Percentiles rank a stretch among this genome's conserved stretches.
Conservation (phyloP, 495 filamentous ascomycete genomes). For the Penicillium dipodomyicola region DNA sequence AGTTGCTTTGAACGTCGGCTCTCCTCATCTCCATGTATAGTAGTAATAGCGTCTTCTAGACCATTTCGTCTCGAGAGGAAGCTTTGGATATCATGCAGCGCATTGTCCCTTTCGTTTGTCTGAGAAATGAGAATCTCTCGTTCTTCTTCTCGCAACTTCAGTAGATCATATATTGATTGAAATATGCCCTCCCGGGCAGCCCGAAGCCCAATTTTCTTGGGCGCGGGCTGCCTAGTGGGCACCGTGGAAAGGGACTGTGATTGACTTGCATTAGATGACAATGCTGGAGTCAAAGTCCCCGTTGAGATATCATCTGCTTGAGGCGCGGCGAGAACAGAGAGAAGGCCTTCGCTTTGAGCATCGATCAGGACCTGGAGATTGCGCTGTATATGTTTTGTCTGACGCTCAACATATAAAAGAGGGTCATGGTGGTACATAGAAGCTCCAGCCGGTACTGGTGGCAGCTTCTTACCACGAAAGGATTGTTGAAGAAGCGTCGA, state of each 20-base stretch:
- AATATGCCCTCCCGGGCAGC: constrained; percentile 70
- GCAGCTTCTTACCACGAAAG: constrained; percentile 25
- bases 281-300: constrained; percentile 47
- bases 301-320: constrained; percentile 42
- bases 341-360: constrained; percentile 75
- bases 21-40: constrained; percentile 40
- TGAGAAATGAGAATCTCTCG: constrained; percentile 57
- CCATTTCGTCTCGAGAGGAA: constrained; percentile 54
- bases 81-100: constrained; percentile 58
- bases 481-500: constrained; percentile 30
- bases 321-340: constrained; percentile 47
- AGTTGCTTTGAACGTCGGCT: constrained; percentile 39
- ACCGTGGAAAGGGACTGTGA: constrained; percentile 39
- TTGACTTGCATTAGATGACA: constrained; percentile 21
- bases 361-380: constrained; percentile 81
- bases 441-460: constrained; percentile 29
- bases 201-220: constrained; percentile 57
- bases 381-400: constrained; percentile 58
- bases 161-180: constrained; percentile 66
- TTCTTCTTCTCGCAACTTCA: constrained; percentile 71
- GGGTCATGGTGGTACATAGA: constrained; percentile 39
- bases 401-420: constrained; percentile 44
- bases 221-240: constrained; percentile 61
- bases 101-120: constrained; percentile 54
- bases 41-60: constrained; percentile 46